These are phyloP conservation scores for Acanthamoeba castellanii DNA, from an alignment of 208 protist genomes.

Conservation along the genomic window DNA sequence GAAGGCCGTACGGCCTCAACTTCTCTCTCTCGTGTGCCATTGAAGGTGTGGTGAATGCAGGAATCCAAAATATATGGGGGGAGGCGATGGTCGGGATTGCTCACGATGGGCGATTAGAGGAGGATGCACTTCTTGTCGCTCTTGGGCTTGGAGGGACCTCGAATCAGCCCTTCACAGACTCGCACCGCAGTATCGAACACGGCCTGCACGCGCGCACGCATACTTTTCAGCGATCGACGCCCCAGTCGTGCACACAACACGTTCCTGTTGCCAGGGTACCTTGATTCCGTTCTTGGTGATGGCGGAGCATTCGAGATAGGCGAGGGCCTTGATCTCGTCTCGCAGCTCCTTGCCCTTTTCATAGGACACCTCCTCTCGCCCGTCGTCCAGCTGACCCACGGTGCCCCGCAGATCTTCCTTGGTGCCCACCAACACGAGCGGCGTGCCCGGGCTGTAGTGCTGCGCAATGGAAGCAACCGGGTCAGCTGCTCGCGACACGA, in stretches of 20 bases:
- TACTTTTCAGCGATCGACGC: too few relatives aligned
- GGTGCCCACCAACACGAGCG: constrained; percentile 94
- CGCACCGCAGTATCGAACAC: constrained; percentile 90
- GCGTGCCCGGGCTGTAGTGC: constrained; percentile 89
- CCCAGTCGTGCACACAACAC: too few relatives aligned
- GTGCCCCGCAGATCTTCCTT: constrained; percentile 93
- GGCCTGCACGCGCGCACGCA: constrained; percentile 73
- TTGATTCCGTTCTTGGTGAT: constrained; percentile 92
- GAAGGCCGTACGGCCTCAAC: too few relatives aligned
- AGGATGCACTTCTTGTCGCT: constrained; percentile 74
- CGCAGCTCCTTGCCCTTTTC: constrained; percentile 74
- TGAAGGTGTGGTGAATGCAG: too few relatives aligned
- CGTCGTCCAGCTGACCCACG: constrained; percentile 78
- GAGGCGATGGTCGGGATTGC: background rate
- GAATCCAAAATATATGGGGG: too few relatives aligned
- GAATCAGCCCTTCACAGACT: constrained; percentile 73
- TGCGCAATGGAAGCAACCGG: background rate
- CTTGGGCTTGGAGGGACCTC: constrained; percentile 44
- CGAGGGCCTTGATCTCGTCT: constrained; percentile 89
- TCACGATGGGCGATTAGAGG: background rate
- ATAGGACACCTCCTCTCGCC: constrained; percentile 77
- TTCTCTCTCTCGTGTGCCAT: too few relatives aligned
- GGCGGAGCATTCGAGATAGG: constrained; percentile 94
- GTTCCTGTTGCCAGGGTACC: constrained; percentile 14
- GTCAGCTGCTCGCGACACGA: too few relatives aligned